These are phyloP conservation scores for Angophora floribunda DNA, from an alignment of 345 rosid genomes.

Conservation along the genomic window DNA sequence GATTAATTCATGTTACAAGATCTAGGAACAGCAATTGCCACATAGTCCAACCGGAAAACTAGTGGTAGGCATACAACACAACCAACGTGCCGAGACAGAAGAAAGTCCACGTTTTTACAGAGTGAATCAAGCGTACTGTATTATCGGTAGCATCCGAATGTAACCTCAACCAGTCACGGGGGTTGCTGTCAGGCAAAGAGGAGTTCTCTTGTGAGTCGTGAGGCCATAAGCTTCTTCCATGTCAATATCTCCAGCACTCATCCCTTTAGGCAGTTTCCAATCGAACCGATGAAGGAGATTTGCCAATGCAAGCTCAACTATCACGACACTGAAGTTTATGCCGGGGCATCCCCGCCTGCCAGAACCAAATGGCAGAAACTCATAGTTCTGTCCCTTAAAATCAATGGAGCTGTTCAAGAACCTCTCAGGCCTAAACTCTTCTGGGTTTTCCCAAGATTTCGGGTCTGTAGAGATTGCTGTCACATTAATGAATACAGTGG, in stretches of 20 bases:
- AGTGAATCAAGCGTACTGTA: not conserved
- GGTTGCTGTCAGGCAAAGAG: constrained; percentile 21
- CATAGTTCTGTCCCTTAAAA: constrained; percentile 37
- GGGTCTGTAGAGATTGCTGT: constrained; percentile 15
- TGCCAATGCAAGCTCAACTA: constrained; percentile 35
- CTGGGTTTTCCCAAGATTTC: constrained; percentile 20
- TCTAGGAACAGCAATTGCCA: not conserved
- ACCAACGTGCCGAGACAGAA: not conserved
- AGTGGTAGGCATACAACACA: not conserved
- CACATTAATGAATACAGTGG: constrained; percentile 18
- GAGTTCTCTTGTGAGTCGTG: constrained; percentile 31
- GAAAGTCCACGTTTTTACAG: not conserved
- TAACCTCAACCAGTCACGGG: not conserved
- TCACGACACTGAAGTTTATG: constrained; percentile 12
- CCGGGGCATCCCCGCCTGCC: constrained; percentile 70
- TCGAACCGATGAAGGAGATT: constrained; percentile 34
- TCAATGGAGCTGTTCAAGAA: constrained; percentile 27
- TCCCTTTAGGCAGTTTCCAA: constrained; percentile 45
- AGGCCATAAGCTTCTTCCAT: constrained; percentile 42
- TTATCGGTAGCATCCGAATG: not conserved
- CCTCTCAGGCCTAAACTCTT: constrained; percentile 31
- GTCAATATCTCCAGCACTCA: constrained; percentile 24
- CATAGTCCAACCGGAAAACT: not conserved
- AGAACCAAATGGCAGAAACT: constrained; percentile 44
- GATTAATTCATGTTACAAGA: not conserved